These are phyloP conservation scores for Pestalotiopsis sp. DNA, from an alignment of 2,329 filamentous ascomycete species.

Conservation along the genomic window DNA sequence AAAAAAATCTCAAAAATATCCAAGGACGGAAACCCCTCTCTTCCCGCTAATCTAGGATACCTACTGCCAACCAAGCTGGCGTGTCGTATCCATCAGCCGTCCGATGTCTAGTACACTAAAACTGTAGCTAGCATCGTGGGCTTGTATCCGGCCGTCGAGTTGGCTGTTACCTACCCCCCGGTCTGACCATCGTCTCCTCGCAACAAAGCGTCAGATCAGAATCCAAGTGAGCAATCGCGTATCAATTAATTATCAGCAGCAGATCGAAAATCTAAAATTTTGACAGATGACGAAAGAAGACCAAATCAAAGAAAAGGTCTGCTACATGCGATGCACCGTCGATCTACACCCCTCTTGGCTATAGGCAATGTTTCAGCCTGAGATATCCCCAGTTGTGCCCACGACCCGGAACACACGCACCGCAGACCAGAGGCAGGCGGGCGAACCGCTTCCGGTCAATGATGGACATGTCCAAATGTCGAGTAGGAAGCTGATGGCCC, in stretches of 20 bases:
- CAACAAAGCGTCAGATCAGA: not conserved
- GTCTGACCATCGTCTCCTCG: too few species aligned
- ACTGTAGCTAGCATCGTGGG: not conserved
- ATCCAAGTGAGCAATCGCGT: not conserved
- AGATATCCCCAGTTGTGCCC: not conserved
- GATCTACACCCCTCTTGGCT: not conserved
- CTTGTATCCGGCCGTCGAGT: not conserved
- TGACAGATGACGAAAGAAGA: not conserved
- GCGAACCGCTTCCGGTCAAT: slow-evolving; percentile 5
- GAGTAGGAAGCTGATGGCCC: not conserved
- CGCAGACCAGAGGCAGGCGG: not conserved
- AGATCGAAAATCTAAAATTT: not conserved
- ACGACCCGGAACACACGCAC: not conserved
- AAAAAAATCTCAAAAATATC: not conserved
- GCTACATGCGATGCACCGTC: not conserved
- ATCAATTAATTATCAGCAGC: not conserved
- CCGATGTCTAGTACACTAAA: too few species aligned
- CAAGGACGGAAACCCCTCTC: not conserved
- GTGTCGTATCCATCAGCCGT: not conserved
- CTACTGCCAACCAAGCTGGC: not conserved
- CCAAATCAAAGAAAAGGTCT: not conserved
- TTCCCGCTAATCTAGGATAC: not conserved
- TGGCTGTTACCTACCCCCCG: too few species aligned
- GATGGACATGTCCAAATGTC: not conserved
- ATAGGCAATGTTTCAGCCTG: slow-evolving; percentile 10